Base-by-base conservation (phyloP, 176 grass and related monocot species). In the Aegilops bicornis region DNA sequence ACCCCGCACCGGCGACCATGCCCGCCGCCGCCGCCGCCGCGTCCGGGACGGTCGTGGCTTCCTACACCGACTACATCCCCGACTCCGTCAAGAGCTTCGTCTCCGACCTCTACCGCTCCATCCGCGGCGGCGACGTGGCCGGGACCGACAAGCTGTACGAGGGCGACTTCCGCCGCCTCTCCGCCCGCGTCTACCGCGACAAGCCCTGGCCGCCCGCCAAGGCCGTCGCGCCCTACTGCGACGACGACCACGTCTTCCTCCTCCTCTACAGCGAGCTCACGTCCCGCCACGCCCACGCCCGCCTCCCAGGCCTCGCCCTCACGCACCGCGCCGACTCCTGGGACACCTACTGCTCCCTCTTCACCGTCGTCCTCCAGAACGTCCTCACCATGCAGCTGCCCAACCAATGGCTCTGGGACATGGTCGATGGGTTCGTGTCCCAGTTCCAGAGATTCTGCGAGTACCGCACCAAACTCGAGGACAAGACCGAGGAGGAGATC, bases 341-440 rank as follows among this genome's bases (percentile, higher is more conserved):
- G 97, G 86, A 42, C 78, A 98, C 96, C 81, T 98, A 98, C 84
- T 96, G 97, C 88, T 87, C 83, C 76, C 94, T 98, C 81, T 98
- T 98, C 73, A 72, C 87, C 29, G 80, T 98, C 70, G 87, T 98
- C 59, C 92, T 98, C 48, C 88, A 92, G 73, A 94, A 85, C 37
- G 90, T 90, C 81, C 90, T 98, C 87, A 92, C 83, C 87, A 90
- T 94, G 94, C 88, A 94, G 89, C 75, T 98, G 31, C 94, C 97
- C 73, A 96, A 98, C 91, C 90, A 91, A 81, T 98, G 97, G 97
- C 89, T 98, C 6, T 98, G 95, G 95, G 95, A 98, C 82, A 98
- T 98, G 91, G 91, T 98, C 8, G 93, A 98, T 52, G 93, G 93
- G 74, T 98, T 98, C 29, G 95, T 98, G 4, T 93, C 90, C 86